Evolutionary conservation across 805 yeast species (phyloP).

Genomic region (Candida montana): DNA sequence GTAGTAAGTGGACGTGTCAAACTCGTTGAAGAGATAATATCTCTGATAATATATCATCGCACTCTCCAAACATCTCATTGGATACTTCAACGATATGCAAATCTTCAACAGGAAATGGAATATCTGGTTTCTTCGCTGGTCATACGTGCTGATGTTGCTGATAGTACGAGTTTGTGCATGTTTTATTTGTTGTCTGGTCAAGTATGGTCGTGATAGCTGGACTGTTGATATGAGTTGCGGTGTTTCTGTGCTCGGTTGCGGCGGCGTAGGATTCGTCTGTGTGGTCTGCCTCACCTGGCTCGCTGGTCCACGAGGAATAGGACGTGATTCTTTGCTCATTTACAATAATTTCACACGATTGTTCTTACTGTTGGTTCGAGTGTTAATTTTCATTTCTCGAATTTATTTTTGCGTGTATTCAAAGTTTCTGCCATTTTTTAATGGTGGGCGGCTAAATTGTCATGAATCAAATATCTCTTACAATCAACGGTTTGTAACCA

Average conservation of each 20-base stretch:
- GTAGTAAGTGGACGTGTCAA: conserved; percentile 47
- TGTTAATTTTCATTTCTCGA: too few species aligned
- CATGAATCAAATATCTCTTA: too few species aligned
- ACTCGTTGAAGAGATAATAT: conserved; percentile 58
- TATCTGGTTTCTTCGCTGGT: conserved; percentile 48
- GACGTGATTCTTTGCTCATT: conserved; percentile 1
- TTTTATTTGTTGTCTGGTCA: conserved; percentile 49
- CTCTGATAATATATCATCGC: conserved; percentile 72
- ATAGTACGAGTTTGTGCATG: conserved; percentile 48
- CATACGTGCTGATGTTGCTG: conserved; percentile 42
- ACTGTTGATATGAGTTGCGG: conserved; percentile 20
- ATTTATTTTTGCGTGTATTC: too few species aligned
- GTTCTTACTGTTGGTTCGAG: background rate
- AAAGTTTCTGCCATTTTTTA: too few species aligned
- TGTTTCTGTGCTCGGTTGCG: background rate
- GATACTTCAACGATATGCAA: conserved; percentile 53
- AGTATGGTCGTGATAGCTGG: conserved; percentile 55
- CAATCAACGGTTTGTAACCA: too few species aligned
- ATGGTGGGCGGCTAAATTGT: too few species aligned
- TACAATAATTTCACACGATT: too few species aligned
- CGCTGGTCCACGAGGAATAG: conserved; percentile 1
- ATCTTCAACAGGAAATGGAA: conserved; percentile 50
- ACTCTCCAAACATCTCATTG: conserved; percentile 62
- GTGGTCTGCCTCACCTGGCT: background rate
- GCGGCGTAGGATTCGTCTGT: background rate